Conservation (phyloP, 2,329 filamentous ascomycete genomes). For the Colletotrichum melonis region DNA sequence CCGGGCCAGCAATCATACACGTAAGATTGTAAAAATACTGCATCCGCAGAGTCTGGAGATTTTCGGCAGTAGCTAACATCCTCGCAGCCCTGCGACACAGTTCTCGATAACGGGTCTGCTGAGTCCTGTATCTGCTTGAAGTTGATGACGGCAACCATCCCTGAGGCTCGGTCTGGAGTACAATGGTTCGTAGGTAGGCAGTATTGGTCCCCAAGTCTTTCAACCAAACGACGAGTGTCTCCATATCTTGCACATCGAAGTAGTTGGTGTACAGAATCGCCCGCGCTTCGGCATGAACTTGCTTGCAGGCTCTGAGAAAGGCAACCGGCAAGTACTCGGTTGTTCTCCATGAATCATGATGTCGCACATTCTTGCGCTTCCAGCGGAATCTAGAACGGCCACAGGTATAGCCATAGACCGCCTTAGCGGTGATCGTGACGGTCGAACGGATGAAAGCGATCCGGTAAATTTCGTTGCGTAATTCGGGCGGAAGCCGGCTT, state of each 20-base stretch:
- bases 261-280: neutral
- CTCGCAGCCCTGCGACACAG: neutral
- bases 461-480: neutral
- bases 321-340: neutral
- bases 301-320: neutral
- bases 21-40: neutral
- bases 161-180: neutral
- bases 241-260: constrained; percentile 7
- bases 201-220: neutral
- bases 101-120: neutral
- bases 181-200: neutral
- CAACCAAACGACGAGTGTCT: constrained; percentile 4
- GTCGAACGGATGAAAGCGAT: neutral
- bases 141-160: neutral
- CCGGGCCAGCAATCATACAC: neutral
- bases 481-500: neutral
- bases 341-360: neutral
- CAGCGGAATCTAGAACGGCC: neutral
- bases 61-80: neutral
- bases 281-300: neutral
- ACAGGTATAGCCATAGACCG: neutral
- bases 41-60: neutral
- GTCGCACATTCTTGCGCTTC: neutral
- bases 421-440: neutral
- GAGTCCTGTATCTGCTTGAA: neutral